Conservation (phyloP, 768 basidiomycete species). For the Daedaleopsis sinensis region DNA sequence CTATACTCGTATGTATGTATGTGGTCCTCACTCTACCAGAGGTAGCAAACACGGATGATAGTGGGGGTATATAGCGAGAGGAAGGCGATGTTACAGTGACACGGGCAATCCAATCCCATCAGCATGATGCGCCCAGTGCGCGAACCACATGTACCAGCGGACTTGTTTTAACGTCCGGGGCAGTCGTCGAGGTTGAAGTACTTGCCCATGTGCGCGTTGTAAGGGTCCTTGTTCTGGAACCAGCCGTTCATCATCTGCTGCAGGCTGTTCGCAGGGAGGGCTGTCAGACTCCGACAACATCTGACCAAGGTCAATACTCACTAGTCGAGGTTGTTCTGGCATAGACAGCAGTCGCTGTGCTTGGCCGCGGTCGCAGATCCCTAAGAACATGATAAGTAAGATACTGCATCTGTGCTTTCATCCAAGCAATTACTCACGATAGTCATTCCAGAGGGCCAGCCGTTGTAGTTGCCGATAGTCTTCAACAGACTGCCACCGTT, state of each 20-base stretch:
- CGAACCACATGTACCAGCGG: not conserved
- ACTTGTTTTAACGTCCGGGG: constrained; percentile 5
- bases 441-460: constrained; percentile 65
- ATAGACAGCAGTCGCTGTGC: constrained; percentile 56
- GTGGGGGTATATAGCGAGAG: constrained; percentile 4
- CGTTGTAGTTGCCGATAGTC: constrained; percentile 77
- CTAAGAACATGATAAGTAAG: too few species aligned
- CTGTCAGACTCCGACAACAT: not conserved
- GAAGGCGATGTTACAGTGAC: constrained; percentile 2
- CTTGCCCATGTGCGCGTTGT: constrained; percentile 55
- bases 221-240: constrained; percentile 61
- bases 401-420: constrained; percentile 33
- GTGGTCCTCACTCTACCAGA: not conserved
- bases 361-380: constrained; percentile 59
- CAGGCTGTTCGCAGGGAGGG: constrained; percentile 44
- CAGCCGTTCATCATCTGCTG: constrained; percentile 77
- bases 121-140: not conserved
- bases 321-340: constrained; percentile 91
- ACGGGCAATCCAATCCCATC: not conserved
- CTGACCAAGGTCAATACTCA: constrained; percentile 36
- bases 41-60: not conserved
- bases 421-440: constrained; percentile 39
- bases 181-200: constrained; percentile 65
- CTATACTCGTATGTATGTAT: constrained; percentile 9
- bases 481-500: constrained; percentile 57